Evolutionary conservation across 768 basidiomycete genomes (phyloP).

Genomic region (Pleurotus sapidus): DNA sequence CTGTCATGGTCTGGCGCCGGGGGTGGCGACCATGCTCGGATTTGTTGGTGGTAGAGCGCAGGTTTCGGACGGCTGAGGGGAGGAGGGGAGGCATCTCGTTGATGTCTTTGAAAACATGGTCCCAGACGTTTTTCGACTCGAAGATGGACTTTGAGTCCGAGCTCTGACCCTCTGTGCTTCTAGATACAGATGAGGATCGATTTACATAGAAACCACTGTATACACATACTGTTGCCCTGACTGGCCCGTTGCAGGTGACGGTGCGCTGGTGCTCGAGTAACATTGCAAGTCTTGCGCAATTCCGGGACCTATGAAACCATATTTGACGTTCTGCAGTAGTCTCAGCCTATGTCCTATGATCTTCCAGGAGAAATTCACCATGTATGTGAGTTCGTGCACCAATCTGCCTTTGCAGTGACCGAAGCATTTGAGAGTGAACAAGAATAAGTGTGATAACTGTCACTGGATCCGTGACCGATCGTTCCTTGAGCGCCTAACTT

Average conservation of each 20-base stretch:
- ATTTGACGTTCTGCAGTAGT: constrained; percentile 1
- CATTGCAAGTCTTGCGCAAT: constrained; percentile 7
- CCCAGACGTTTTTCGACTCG: constrained; percentile 39
- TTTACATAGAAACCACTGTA: background rate
- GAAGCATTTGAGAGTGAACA: background rate
- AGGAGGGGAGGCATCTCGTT: constrained; percentile 24
- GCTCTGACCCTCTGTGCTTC: background rate
- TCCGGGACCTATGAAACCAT: background rate
- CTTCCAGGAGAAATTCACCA: background rate
- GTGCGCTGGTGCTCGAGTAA: background rate
- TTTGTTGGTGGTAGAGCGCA: constrained; percentile 8
- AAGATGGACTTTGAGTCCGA: constrained; percentile 27
- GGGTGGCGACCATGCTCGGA: background rate
- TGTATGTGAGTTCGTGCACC: background rate
- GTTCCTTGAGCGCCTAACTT: background rate
- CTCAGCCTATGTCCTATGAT: background rate
- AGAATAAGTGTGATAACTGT: background rate
- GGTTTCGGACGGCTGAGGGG: constrained; percentile 6
- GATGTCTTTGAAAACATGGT: constrained; percentile 50
- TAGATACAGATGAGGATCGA: background rate
- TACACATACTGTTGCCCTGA: background rate
- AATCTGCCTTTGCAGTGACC: background rate
- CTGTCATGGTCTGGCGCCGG: constrained; percentile 62
- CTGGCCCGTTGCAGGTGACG: background rate
- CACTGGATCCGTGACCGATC: background rate